phyloP scores from a whole-genome alignment of 306 rosid genomes.

The Quercus ilex region DNA sequence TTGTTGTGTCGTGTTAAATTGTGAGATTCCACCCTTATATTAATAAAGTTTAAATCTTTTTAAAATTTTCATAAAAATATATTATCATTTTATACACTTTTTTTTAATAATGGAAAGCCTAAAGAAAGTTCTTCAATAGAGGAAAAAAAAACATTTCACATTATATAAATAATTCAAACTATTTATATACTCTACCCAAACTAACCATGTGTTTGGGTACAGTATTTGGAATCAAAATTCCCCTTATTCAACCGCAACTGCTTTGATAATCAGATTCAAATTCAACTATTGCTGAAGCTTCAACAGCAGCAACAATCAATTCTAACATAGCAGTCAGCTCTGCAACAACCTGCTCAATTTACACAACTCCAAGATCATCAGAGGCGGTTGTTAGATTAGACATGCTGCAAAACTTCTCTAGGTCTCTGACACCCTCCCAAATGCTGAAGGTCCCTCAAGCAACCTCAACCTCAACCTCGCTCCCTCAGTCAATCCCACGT shows the following conservation, averaged over 20 bases:
- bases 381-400: slow-evolving; percentile 65
- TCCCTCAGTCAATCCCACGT: slow-evolving; percentile 44
- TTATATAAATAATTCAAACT: too few species aligned
- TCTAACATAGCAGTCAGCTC: slow-evolving; percentile 61
- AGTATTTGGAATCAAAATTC: too few species aligned
- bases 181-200: too few species aligned
- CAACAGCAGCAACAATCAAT: slow-evolving; percentile 55
- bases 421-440: slow-evolving; percentile 46
- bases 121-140: too few species aligned
- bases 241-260: slow-evolving; percentile 36
- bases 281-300: slow-evolving; percentile 73
- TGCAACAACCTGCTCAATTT: slow-evolving; percentile 57
- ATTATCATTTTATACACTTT: too few species aligned
- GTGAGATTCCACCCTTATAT: too few species aligned
- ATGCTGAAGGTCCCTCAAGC: slow-evolving; percentile 49
- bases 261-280: slow-evolving; percentile 68
- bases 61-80: too few species aligned
- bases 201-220: too few species aligned
- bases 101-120: too few species aligned
- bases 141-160: too few species aligned
- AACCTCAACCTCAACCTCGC: slow-evolving; percentile 37
- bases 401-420: slow-evolving; percentile 53
- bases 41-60: too few species aligned
- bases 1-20: too few species aligned
- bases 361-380: slow-evolving; percentile 70